Conservation (phyloP, 495 filamentous ascomycete genomes). For the Opeltia flavorubescens region DNA sequence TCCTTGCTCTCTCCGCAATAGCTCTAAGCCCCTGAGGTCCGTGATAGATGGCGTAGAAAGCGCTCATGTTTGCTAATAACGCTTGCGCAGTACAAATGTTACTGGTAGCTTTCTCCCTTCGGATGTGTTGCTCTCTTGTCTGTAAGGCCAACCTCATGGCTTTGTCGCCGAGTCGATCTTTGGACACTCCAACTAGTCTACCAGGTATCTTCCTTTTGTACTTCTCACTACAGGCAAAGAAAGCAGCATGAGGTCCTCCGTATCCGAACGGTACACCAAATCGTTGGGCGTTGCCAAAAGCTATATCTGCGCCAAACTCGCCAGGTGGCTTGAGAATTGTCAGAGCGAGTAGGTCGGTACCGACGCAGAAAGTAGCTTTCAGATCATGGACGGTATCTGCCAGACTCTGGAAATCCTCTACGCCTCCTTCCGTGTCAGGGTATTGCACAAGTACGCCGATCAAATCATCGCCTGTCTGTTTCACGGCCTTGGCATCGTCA, state of each 20-base stretch:
- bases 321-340: conserved; percentile 84
- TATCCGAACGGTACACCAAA: conserved; percentile 90
- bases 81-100: conserved; percentile 98
- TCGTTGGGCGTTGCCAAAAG: conserved; percentile 90
- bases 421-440: conserved; percentile 76
- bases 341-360: conserved; percentile 82
- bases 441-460: conserved; percentile 92
- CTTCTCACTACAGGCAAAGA: conserved; percentile 88
- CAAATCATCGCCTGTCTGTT: conserved; percentile 65
- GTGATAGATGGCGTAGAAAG: conserved; percentile 96
- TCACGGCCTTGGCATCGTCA: conserved; percentile 45
- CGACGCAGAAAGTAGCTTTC: conserved; percentile 73
- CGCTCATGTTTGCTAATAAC: conserved; percentile 89
- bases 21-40: conserved; percentile 72
- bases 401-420: conserved; percentile 59
- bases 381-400: conserved; percentile 66
- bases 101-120: conserved; percentile 94
- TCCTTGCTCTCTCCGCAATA: conserved; percentile 68
- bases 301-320: conserved; percentile 94
- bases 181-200: conserved; percentile 82
- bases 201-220: conserved; percentile 95
- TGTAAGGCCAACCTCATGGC: conserved; percentile 86
- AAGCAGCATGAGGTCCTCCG: conserved; percentile 92
- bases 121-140: conserved; percentile 93
- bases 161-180: conserved; percentile 71